Base-by-base conservation (phyloP, 2,329 filamentous ascomycete genomes). In the Alternaria alternata region DNA sequence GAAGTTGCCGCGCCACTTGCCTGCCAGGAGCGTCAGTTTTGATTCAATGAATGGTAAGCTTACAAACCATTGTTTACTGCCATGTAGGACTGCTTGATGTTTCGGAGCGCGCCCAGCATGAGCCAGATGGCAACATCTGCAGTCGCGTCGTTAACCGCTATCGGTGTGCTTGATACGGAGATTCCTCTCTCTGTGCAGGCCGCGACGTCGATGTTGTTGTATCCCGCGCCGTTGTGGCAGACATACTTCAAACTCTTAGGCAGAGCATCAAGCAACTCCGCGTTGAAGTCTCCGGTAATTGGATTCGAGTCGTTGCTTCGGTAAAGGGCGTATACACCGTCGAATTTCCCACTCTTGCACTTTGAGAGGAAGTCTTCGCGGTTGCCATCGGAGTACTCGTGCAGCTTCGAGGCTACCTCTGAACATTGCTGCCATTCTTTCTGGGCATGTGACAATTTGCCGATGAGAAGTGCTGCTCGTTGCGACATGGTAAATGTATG, bases 181-280 rank as follows among this genome's bases (percentile, higher is more conserved):
- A 84, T 83, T 3, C 78, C 78, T 65, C 66, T 80, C 63, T 80
- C 72, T 26, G 83, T 84, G 72, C 85, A 87, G 22, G 82, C 83
- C 1, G 79, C 73, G 14, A 87, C 78, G 59, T 88, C 85, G 48
- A 88, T 83, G 66, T 87, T 87, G 70, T 88, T 86, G 73, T 88
- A 88, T 4, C 86, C 86, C 2, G 86, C 86, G 16, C 86, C 81
- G 51, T 82, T 82, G 65, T 83, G 82, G 54, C 79, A 80, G 24
- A 82, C 79, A 61, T 75, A 82, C 51, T 80, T 81, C 52, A 83
- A 41, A 61, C 73, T 78, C 57, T 76, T 73, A 0, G 82, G 82
- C 7, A 83, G 69, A 6, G 69, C 76, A 9, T 75, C 67, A 3
- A 83, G 71, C 11, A 83, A 75, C 61, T 83, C 81, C 22, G 75